A percentile compares a stretch with the other conserved stretches of the same genome.
These are phyloP conservation scores for Thermomucor indicae-seudaticae DNA, from an alignment of 371 early-diverging fungal species.

Conservation along the genomic window DNA sequence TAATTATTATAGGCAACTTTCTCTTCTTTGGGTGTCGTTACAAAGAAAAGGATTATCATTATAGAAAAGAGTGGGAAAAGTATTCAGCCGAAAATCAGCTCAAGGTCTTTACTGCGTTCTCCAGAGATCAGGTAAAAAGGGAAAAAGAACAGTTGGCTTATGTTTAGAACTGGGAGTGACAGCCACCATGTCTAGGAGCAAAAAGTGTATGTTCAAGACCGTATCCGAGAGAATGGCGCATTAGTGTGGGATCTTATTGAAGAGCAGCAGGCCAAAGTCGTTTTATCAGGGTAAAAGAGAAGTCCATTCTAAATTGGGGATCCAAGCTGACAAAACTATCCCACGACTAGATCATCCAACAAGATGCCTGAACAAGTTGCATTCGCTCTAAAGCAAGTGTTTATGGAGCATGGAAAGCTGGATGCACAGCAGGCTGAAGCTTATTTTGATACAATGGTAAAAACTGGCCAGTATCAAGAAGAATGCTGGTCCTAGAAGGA, in stretches of 20 bases:
- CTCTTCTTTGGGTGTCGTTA: conserved; percentile 85
- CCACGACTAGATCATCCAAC: conserved; percentile 58
- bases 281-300: conserved; percentile 73
- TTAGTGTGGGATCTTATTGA: conserved; percentile 66
- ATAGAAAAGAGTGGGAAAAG: conserved; percentile 58
- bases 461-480: conserved; percentile 74
- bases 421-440: conserved; percentile 54
- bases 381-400: conserved; percentile 64
- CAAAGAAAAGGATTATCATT: conserved; percentile 68
- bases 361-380: conserved; percentile 83
- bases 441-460: conserved; percentile 60
- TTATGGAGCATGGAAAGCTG: conserved; percentile 53
- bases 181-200: conserved; percentile 5
- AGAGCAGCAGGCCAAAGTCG: conserved; percentile 54
- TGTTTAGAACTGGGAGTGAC: too few relatives aligned
- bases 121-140: conserved; percentile 50
- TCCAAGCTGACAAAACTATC: conserved; percentile 2
- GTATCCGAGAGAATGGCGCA: conserved; percentile 54
- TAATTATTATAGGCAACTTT: conserved; percentile 41
- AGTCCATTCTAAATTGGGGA: neutral
- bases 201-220: conserved; percentile 78
- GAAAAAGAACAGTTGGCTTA: too few relatives aligned
- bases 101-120: conserved; percentile 68
- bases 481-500: conserved; percentile 86
- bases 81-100: conserved; percentile 47